These are phyloP conservation scores for Pythium utonaiense DNA, from an alignment of 352 stramenopile genomes.

Conservation along the genomic window DNA sequence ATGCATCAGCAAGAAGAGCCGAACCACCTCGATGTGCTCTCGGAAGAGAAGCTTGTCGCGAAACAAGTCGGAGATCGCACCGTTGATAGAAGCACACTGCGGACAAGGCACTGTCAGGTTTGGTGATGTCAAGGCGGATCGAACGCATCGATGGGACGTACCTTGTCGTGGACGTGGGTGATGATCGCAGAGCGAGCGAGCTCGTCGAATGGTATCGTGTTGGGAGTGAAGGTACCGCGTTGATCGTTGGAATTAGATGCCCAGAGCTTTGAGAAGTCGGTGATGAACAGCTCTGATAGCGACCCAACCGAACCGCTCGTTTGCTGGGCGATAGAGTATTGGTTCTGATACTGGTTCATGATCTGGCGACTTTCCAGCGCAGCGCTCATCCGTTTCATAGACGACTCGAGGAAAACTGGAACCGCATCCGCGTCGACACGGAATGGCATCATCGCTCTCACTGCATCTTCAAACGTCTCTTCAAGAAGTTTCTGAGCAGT, in stretches of 20 bases:
- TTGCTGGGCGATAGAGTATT: constrained; percentile 19
- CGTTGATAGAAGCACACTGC: constrained; percentile 49
- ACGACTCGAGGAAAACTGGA: constrained; percentile 40
- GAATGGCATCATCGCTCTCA: constrained; percentile 44
- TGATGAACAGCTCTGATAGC: constrained; percentile 5
- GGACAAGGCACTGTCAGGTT: too few species aligned
- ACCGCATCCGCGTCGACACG: constrained; percentile 32
- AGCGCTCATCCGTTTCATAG: constrained; percentile 35
- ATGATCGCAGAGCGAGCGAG: constrained; percentile 1
- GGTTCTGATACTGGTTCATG: constrained; percentile 53
- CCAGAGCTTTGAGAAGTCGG: constrained; percentile 1
- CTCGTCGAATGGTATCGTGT: constrained; percentile 3
- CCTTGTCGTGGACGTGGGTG: constrained; percentile 23
- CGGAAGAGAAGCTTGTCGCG: constrained; percentile 46
- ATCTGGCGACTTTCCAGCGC: constrained; percentile 63
- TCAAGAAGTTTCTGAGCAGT: constrained; percentile 3
- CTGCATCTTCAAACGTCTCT: constrained; percentile 38
- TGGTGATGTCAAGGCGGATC: too few species aligned
- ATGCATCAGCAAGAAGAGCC: constrained; percentile 69
- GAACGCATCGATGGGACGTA: too few species aligned
- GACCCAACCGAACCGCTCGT: background rate
- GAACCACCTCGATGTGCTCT: constrained; percentile 47
- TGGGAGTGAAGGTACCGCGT: too few species aligned
- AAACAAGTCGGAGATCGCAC: constrained; percentile 47
- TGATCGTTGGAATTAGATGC: too few species aligned